Percentiles rank a stretch among this genome's conserved stretches.
Conservation (phyloP, 768 basidiomycete species). For the Rhodotorula paludigena region DNA sequence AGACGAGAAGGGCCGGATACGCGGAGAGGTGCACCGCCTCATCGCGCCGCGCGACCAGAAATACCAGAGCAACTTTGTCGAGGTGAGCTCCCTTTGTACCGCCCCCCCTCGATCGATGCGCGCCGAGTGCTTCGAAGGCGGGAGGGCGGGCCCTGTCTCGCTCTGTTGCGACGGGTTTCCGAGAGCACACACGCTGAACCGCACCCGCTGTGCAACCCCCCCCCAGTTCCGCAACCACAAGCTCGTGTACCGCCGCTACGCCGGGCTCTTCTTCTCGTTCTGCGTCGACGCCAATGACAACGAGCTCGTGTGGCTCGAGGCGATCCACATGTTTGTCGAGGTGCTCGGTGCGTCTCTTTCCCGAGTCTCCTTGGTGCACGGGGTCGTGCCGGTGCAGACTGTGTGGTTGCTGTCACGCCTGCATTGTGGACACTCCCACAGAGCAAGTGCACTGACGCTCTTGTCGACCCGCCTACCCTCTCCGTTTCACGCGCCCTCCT, state of each 20-base stretch:
- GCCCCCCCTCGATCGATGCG: no score
- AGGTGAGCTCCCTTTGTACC: constrained; percentile 56
- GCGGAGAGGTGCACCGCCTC: constrained; percentile 92
- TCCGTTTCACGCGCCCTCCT: neutral
- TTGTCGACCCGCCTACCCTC: neutral
- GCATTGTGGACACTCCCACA: no score
- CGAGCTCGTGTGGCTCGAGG: constrained; percentile 92
- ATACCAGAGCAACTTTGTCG: constrained; percentile 98
- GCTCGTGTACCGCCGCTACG: constrained; percentile 92
- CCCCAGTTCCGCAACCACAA: constrained; percentile 93
- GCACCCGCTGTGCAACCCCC: neutral
- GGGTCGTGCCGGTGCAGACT: no score
- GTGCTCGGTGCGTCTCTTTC: constrained; percentile 66
- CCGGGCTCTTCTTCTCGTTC: constrained; percentile 94
- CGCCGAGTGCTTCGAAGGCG: no score
- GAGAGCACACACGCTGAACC: neutral
- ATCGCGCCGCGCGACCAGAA: constrained; percentile 97
- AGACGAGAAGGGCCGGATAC: constrained; percentile 91
- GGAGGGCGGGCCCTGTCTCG: no score
- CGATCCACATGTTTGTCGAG: constrained; percentile 97
- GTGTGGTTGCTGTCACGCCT: neutral
- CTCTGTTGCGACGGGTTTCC: no score
- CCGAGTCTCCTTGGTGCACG: no score
- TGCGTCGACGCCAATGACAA: constrained; percentile 99
- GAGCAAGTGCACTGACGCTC: neutral